Evolutionary conservation across 1,284 basidiomycete genomes (phyloP), one percentile per base, ranked within the genome.

Genomic region (Heterobasidion irregulare): DNA sequence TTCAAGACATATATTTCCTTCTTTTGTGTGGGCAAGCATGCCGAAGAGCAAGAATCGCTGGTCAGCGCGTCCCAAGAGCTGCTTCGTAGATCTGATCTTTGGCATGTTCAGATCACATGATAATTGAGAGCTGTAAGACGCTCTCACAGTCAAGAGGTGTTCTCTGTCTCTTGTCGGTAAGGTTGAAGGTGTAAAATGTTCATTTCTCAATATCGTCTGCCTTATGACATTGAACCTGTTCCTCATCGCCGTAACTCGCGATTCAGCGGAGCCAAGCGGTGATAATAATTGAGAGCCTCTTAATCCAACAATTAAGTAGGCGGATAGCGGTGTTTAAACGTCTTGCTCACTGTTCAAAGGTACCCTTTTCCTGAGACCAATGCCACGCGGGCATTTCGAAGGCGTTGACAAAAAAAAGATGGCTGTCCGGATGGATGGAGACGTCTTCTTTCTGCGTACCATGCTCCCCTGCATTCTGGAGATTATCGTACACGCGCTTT

Each of bases 161-260:
- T 88, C 84, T 51, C 92, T 76, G 70, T 96, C 90, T 57, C 85
- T 80, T 26, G 92, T 94, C 38, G 91, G 92, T 19, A 97, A 70
- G 0, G 92, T 93, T 3, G 94, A 95, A 6, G 94, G 94, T 2
- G 92, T 93, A 69, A 98, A 98, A 68, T 97, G 94, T 67, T 98
- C 95, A 65, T 97, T 97, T 18, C 94, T 79, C 41, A 96, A 72
- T 26, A 98, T 83, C 61, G 91, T 89, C 71, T 96, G 94, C 63
- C 86, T 88, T 62, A 96, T 92, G 53, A 96, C 83, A 62, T 91
- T 84, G 63, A 94, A 78, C 53, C 94, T 76, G 66, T 97, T 90
- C 19, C 94, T 79, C 35, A 90, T 75, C 38, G 90, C 87, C 34
- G 76, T 72, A 33, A 92, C 80, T 58, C 92, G 80, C 6, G 89